Conservation (phyloP, 176 grass and related monocot species). For the Phoenix roebelenii region DNA sequence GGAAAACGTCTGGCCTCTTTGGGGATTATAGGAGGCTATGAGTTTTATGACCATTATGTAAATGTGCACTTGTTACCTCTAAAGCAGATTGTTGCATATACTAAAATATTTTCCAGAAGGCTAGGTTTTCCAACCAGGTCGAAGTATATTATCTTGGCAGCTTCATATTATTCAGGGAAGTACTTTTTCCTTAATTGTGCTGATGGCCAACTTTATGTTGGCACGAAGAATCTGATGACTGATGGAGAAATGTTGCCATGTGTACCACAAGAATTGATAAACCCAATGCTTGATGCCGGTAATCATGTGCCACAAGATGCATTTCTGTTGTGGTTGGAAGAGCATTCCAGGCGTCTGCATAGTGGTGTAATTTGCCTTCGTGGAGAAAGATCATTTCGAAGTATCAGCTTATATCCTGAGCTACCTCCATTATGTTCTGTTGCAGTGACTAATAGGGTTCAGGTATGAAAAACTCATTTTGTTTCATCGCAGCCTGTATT, state of each 20-base stretch:
- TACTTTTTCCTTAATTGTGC: constrained; percentile 61
- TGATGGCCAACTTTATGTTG: constrained; percentile 72
- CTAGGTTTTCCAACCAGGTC: constrained; percentile 17
- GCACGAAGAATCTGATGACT: constrained; percentile 36
- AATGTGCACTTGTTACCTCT: constrained; percentile 81
- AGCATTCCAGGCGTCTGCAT: constrained; percentile 66
- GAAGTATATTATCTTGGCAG: constrained; percentile 55
- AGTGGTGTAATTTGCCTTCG: constrained; percentile 63
- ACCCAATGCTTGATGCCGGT: constrained; percentile 14
- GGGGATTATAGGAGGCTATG: constrained; percentile 86
- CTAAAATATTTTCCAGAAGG: constrained; percentile 27
- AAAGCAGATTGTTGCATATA: constrained; percentile 44
- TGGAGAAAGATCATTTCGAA: constrained; percentile 21
- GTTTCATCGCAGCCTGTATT: background rate
- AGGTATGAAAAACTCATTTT: constrained; percentile 34
- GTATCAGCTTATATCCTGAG: constrained; percentile 86
- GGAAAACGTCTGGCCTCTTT: constrained; percentile 22
- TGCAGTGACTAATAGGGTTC: constrained; percentile 65
- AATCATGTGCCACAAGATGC: constrained; percentile 61
- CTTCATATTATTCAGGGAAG: constrained; percentile 50
- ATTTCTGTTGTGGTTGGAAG: constrained; percentile 91
- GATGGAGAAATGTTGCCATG: constrained; percentile 66
- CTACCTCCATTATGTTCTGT: constrained; percentile 47
- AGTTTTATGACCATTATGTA: constrained; percentile 42
- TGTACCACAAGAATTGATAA: constrained; percentile 58